Evolutionary conservation across 257 asterid genomes (phyloP).

Genomic region (Penstemon eatonii): DNA sequence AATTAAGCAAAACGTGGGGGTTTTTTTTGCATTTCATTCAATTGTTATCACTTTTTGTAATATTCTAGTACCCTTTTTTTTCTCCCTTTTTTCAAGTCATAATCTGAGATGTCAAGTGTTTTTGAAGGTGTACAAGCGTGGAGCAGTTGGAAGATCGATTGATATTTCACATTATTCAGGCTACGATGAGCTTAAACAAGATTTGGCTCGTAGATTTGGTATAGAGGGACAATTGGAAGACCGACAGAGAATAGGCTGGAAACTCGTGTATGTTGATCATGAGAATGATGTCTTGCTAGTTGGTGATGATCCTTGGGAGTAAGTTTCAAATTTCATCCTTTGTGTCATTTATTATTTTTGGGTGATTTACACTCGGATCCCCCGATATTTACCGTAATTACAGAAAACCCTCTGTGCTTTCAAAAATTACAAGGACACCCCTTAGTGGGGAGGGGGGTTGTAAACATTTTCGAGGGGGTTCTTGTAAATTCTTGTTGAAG

Average conservation of each 20-base stretch:
- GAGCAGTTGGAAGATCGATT: slow-evolving; percentile 94
- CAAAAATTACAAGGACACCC: too few species aligned
- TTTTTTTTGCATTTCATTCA: too few species aligned
- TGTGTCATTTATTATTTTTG: background rate
- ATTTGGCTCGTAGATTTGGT: slow-evolving; percentile 91
- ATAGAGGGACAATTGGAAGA: slow-evolving; percentile 92
- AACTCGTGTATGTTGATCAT: slow-evolving; percentile 78
- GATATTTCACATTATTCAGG: slow-evolving; percentile 85
- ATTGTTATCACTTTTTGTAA: background rate
- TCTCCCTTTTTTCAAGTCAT: background rate
- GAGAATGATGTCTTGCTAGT: slow-evolving; percentile 80
- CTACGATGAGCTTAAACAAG: slow-evolving; percentile 84
- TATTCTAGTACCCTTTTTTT: too few species aligned
- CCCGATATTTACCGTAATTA: too few species aligned
- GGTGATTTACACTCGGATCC: too few species aligned
- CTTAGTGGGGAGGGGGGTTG: too few species aligned
- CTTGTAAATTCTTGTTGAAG: too few species aligned
- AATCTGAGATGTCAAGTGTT: slow-evolving; percentile 27
- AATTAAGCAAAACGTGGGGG: too few species aligned
- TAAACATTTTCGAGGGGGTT: too few species aligned
- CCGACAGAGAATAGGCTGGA: slow-evolving; percentile 94
- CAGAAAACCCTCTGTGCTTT: too few species aligned
- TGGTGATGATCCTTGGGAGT: slow-evolving; percentile 97
- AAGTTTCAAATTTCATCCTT: slow-evolving; percentile 36
- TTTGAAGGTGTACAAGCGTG: slow-evolving; percentile 88